Percentiles rank a stretch among this genome's conserved stretches.
Evolutionary conservation across 768 basidiomycete species (phyloP).

Genomic region (Mycena haematopus): DNA sequence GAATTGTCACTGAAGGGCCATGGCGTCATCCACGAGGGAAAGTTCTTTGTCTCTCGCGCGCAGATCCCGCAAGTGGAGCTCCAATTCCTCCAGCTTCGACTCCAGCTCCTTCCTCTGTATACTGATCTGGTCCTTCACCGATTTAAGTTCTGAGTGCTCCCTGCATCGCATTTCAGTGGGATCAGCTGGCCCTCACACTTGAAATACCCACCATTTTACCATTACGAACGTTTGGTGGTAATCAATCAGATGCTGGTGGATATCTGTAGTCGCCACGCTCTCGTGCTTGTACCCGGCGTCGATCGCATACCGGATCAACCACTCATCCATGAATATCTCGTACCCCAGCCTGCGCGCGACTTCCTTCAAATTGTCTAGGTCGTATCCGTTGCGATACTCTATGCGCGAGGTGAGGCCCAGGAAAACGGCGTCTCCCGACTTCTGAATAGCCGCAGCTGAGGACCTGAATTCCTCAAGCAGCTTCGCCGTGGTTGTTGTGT

Average conservation of each 20-base stretch:
- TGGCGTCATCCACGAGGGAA: conserved; percentile 2
- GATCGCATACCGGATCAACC: conserved; percentile 12
- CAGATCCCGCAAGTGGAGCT: conserved; percentile 11
- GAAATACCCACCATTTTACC: neutral
- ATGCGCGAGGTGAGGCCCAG: conserved; percentile 8
- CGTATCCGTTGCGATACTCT: neutral
- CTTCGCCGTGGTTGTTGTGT: neutral
- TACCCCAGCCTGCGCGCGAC: conserved; percentile 7
- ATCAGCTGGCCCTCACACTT: conserved; percentile 11
- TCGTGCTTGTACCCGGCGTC: conserved; percentile 18
- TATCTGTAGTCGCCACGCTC: conserved; percentile 9
- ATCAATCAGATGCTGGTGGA: conserved; percentile 11
- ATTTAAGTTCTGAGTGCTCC: conserved; percentile 9
- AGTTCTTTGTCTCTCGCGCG: neutral
- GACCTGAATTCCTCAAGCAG: conserved; percentile 7
- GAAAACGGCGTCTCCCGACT: conserved; percentile 12
- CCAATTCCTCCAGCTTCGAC: neutral
- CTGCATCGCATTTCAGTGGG: conserved; percentile 4
- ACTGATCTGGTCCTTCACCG: neutral
- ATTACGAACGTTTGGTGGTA: neutral
- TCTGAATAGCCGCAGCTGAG: conserved; percentile 9
- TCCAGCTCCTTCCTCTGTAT: conserved; percentile 11
- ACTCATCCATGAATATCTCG: conserved; percentile 12
- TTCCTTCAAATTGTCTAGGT: conserved; percentile 8
- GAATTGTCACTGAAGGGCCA: too few relatives aligned